phyloP scores from a whole-genome alignment of 768 basidiomycete species.

The Lanmaoa rubissima region DNA sequence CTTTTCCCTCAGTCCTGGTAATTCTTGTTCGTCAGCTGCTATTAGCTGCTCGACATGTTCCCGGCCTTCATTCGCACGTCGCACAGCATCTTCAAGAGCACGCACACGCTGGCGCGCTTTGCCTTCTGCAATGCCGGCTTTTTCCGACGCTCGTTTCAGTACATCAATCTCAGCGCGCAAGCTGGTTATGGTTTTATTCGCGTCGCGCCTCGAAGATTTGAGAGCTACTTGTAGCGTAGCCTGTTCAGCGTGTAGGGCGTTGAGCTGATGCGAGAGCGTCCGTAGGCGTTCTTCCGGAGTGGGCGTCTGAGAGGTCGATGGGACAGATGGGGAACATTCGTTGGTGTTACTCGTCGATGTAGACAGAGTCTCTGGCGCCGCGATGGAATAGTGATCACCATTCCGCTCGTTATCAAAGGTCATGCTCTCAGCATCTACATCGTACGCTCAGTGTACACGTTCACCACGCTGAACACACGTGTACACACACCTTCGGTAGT shows the following conservation, averaged over 20 bases:
- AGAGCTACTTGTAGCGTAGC: slow-evolving; percentile 65
- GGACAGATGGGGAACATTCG: slow-evolving; percentile 16
- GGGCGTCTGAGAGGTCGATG: slow-evolving; percentile 30
- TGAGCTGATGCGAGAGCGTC: slow-evolving; percentile 68
- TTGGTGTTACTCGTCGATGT: slow-evolving; percentile 29
- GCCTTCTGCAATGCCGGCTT: slow-evolving; percentile 67
- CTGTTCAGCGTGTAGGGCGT: slow-evolving; percentile 61
- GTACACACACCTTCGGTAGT: slow-evolving; percentile 56
- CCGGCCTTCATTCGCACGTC: slow-evolving; percentile 63
- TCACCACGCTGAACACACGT: slow-evolving; percentile 7
- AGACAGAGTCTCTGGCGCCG: slow-evolving; percentile 13
- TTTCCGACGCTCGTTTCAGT: slow-evolving; percentile 81
- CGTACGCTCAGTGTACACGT: slow-evolving; percentile 2
- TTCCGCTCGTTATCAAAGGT: slow-evolving; percentile 21
- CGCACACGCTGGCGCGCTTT: slow-evolving; percentile 85
- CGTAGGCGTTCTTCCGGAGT: slow-evolving; percentile 66
- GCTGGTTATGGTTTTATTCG: slow-evolving; percentile 79
- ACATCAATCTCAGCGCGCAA: slow-evolving; percentile 83
- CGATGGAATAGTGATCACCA: slow-evolving; percentile 17
- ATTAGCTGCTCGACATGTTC: slow-evolving; percentile 43
- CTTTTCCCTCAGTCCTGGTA: slow-evolving; percentile 40
- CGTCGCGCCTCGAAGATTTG: slow-evolving; percentile 75
- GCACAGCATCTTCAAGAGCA: slow-evolving; percentile 85
- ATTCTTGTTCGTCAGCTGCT: slow-evolving; percentile 37
- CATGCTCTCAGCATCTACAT: slow-evolving; percentile 22